These are phyloP conservation scores for Castanea mollissima DNA, from an alignment of 306 rosid genomes.

Conservation along the genomic window DNA sequence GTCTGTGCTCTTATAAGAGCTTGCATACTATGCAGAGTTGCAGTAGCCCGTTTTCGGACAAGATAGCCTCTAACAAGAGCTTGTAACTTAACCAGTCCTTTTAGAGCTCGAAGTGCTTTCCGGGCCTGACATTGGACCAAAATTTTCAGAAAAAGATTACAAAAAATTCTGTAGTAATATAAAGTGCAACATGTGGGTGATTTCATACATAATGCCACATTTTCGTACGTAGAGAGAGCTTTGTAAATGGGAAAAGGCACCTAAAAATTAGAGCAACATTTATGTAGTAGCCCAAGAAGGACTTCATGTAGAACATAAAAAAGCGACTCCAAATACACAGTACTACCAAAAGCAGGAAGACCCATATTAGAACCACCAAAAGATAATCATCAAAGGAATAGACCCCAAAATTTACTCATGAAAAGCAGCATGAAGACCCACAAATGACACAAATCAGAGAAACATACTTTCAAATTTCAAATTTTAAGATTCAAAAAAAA, in stretches of 20 bases:
- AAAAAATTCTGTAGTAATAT: too few species aligned
- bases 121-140: slow-evolving; percentile 52
- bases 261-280: neutral
- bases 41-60: slow-evolving; percentile 83
- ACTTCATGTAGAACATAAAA: neutral
- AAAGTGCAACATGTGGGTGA: neutral
- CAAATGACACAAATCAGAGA: neutral
- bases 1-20: slow-evolving; percentile 88
- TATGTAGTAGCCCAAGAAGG: neutral
- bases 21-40: slow-evolving; percentile 91
- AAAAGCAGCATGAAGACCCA: neutral
- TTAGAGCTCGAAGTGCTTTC: slow-evolving; percentile 83
- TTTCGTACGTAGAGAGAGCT: too few species aligned
- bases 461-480: slow-evolving; percentile 22
- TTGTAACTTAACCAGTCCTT: slow-evolving; percentile 87
- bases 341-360: neutral
- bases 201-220: neutral
- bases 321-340: neutral
- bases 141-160: neutral
- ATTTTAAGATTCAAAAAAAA: neutral
- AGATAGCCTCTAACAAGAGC: slow-evolving; percentile 90
- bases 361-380: neutral
- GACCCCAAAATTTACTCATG: neutral
- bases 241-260: neutral
- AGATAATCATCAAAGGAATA: neutral